Evolutionary conservation across 352 stramenopile genomes (phyloP).

Genomic region (Phytophthora cryptogea): DNA sequence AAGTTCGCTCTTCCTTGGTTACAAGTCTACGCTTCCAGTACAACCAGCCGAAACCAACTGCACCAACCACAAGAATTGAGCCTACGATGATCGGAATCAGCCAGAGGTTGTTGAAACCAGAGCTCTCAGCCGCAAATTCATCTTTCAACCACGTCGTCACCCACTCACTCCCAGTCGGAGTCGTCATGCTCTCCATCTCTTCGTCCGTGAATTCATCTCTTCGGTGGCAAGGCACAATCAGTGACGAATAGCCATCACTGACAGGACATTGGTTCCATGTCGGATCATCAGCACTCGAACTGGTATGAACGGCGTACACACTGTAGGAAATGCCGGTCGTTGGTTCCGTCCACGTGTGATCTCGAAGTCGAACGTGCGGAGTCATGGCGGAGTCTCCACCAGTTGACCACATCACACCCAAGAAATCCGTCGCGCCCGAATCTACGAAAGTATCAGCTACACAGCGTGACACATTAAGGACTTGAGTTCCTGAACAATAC

Average conservation of each 20-base stretch:
- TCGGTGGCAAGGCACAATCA: conserved; percentile 29
- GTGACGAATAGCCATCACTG: conserved; percentile 16
- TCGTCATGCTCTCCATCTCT: conserved; percentile 21
- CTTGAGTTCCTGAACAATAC: conserved; percentile 40
- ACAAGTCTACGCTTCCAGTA: conserved; percentile 17
- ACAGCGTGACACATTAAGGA: conserved; percentile 40
- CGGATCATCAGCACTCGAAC: conserved; percentile 17
- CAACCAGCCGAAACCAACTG: conserved; percentile 4
- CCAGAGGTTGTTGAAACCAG: conserved; percentile 24
- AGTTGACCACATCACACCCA: conserved; percentile 38
- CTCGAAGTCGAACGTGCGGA: conserved; percentile 29
- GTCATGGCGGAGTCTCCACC: conserved; percentile 24
- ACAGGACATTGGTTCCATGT: conserved; percentile 27
- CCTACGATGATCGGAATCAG: conserved; percentile 27
- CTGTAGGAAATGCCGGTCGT: conserved; percentile 15
- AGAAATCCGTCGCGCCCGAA: conserved; percentile 1
- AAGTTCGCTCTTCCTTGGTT: conserved; percentile 4
- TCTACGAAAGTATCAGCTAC: conserved; percentile 30
- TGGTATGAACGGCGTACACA: conserved; percentile 32
- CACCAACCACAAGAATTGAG: conserved; percentile 2
- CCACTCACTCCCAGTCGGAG: conserved; percentile 17
- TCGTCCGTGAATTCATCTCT: conserved; percentile 18
- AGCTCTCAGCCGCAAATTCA: conserved; percentile 10
- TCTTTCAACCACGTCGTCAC: conserved; percentile 27
- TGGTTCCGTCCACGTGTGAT: conserved; percentile 33